A percentile compares a stretch with the other conserved stretches of the same genome.
Conservation (phyloP, 179 eudicot species). For the Silene coronaria region DNA sequence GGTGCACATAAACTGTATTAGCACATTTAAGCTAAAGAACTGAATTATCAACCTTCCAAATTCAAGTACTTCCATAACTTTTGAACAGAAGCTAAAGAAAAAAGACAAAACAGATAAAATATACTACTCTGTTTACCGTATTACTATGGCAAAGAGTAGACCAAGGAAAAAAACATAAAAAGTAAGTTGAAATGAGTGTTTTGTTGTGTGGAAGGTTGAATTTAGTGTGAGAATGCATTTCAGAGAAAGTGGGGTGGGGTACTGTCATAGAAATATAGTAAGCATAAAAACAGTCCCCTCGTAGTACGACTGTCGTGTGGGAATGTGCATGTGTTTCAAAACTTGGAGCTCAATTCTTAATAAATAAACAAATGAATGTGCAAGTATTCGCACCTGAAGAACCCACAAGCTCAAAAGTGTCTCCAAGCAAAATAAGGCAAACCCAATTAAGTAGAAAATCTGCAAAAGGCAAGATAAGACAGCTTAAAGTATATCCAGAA, state of each 20-base stretch:
- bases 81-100: neutral
- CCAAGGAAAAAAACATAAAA: no score
- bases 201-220: neutral
- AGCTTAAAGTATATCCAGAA: neutral
- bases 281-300: neutral
- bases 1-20: no score
- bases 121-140: no score
- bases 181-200: no score
- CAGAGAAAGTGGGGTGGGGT: neutral
- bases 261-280: neutral
- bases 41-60: no score
- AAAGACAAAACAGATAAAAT: neutral
- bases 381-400: conserved; percentile 66
- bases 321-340: neutral
- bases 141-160: no score
- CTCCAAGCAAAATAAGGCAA: conserved; percentile 84
- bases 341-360: neutral
- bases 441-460: conserved; percentile 86
- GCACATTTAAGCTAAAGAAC: no score
- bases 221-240: neutral
- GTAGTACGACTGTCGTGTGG: neutral
- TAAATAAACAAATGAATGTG: neutral
- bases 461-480: conserved; percentile 29
- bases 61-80: no score
- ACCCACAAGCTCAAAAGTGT: conserved; percentile 94